A percentile compares a stretch with the other conserved stretches of the same genome.
These are phyloP conservation scores for Helotiales sp. DNA, from an alignment of 2,329 filamentous ascomycete species.

Conservation along the genomic window DNA sequence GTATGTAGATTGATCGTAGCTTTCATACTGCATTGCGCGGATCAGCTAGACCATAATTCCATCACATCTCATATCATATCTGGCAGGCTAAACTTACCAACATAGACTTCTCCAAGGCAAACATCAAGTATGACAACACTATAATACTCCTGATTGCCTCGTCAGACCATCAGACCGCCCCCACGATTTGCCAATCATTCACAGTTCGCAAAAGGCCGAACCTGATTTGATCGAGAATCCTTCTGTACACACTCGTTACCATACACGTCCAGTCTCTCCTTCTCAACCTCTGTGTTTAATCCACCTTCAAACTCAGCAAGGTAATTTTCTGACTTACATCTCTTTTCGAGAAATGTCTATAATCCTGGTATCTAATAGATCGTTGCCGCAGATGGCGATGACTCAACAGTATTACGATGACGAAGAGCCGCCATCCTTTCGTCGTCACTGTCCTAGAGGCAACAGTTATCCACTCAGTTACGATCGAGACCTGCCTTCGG, in stretches of 20 bases:
- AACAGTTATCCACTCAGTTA: constrained; percentile 30
- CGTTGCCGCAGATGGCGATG: constrained; percentile 17
- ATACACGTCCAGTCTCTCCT: not conserved
- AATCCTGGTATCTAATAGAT: constrained; percentile 9
- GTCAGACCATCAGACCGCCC: constrained; percentile 7
- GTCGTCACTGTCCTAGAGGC: constrained; percentile 25
- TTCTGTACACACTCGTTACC: constrained; percentile 17
- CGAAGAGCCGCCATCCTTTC: constrained; percentile 29
- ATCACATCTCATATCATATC: not conserved
- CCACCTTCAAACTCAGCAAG: not conserved
- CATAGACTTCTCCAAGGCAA: not conserved
- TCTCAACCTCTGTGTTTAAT: constrained; percentile 5
- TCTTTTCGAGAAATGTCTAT: not conserved
- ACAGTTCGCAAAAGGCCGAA: constrained; percentile 6
- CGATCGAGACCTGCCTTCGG: constrained; percentile 28
- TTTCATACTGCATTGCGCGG: not conserved
- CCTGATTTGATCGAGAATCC: constrained; percentile 7
- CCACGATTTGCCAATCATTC: constrained; percentile 15
- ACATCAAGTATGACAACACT: not conserved
- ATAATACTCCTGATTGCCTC: not conserved
- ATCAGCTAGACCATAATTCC: not conserved
- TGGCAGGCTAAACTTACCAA: too few species aligned
- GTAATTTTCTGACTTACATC: not conserved
- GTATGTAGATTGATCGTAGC: not conserved
- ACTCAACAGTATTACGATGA: constrained; percentile 19